Conservation (phyloP, 2,329 filamentous ascomycete species). For the Alternaria sp. region DNA sequence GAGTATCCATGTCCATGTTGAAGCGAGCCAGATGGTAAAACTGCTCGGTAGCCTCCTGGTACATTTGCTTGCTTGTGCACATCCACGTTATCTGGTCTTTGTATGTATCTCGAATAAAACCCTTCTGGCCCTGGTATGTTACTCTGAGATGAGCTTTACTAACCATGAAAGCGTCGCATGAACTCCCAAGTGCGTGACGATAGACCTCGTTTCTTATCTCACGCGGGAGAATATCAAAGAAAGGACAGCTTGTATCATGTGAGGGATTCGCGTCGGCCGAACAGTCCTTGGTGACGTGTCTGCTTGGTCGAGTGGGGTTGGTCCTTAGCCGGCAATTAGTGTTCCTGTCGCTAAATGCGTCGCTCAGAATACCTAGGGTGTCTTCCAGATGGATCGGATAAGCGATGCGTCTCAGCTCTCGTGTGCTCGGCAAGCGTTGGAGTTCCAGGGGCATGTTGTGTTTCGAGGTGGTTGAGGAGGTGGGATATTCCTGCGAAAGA, state of each 20-base stretch:
- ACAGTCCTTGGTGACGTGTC: too few species aligned
- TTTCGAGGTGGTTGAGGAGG: not conserved
- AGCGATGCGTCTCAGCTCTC: not conserved
- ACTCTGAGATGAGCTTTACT: too few species aligned
- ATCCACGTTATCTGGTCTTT: not conserved
- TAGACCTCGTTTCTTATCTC: too few species aligned
- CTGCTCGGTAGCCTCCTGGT: not conserved
- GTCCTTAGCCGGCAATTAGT: too few species aligned
- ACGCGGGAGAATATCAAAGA: too few species aligned
- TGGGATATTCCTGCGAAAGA: not conserved
- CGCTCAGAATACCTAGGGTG: not conserved
- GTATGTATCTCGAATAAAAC: too few species aligned
- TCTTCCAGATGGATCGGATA: accelerated
- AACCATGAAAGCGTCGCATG: too few species aligned
- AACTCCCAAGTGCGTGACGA: too few species aligned
- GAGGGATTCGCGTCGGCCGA: too few species aligned
- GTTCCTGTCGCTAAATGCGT: not conserved
- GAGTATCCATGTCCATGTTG: not conserved
- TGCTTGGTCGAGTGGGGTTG: too few species aligned
- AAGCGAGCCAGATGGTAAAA: not conserved
- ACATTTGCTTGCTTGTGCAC: not conserved
- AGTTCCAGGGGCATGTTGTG: not conserved
- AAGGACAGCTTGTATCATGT: too few species aligned
- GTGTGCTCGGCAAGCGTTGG: not conserved
- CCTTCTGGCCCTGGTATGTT: too few species aligned